phyloP scores from a whole-genome alignment of 2,329 filamentous ascomycete genomes.

The Cercospora sojina region DNA sequence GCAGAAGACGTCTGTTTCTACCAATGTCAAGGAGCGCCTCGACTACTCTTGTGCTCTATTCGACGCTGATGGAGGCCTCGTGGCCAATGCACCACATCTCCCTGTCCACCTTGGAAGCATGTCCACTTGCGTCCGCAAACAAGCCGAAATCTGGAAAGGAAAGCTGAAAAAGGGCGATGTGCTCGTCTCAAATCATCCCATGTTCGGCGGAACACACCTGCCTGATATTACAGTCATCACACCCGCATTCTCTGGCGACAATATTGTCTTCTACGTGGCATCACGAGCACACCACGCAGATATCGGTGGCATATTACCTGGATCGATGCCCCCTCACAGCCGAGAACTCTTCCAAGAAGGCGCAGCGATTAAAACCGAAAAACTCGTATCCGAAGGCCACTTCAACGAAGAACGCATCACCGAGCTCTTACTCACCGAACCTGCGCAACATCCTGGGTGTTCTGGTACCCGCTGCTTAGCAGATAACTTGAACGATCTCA shows the following conservation, averaged over 20 bases:
- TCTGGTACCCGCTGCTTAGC: conserved; percentile 74
- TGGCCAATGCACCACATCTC: conserved; percentile 76
- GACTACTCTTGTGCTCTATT: conserved; percentile 84
- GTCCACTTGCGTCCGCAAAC: conserved; percentile 78
- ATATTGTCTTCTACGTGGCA: conserved; percentile 79
- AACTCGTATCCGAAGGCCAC: conserved; percentile 72
- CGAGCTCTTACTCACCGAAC: conserved; percentile 66
- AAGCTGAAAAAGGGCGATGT: conserved; percentile 78
- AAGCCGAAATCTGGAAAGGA: conserved; percentile 76
- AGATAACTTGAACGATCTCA: conserved; percentile 83
- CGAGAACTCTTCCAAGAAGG: conserved; percentile 59
- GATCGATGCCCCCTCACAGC: conserved; percentile 78
- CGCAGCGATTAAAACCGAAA: conserved; percentile 56
- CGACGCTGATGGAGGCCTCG: conserved; percentile 70
- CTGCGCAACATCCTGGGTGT: conserved; percentile 72
- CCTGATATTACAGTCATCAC: conserved; percentile 81
- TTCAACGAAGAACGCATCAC: conserved; percentile 77
- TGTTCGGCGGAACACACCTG: conserved; percentile 79
- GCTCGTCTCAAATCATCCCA: conserved; percentile 79
- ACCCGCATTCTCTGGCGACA: conserved; percentile 71
- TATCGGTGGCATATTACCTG: conserved; percentile 78
- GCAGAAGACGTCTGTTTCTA: conserved; percentile 77
- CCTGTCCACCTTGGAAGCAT: conserved; percentile 80
- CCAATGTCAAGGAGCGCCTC: conserved; percentile 77
- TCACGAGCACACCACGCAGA: conserved; percentile 80